Conservation (phyloP, 2,329 filamentous ascomycete species). For the Cladosporium velox region DNA sequence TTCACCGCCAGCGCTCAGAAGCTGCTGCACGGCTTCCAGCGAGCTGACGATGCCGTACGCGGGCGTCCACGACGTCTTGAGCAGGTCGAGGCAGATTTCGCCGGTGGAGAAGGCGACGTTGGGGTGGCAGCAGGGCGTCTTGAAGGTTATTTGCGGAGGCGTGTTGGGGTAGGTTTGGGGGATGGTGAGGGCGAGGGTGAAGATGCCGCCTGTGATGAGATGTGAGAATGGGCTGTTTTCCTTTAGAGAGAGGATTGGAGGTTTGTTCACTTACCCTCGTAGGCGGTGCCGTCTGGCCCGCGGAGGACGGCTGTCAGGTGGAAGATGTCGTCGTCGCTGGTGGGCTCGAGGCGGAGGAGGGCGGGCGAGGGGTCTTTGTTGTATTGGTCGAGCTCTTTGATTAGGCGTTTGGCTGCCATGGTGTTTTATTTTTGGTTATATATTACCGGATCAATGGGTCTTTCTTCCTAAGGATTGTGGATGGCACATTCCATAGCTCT, state of each 20-base stretch:
- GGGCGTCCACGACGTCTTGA: constrained; percentile 77
- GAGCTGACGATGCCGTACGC: constrained; percentile 78
- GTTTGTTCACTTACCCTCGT: constrained; percentile 56
- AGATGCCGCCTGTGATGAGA: constrained; percentile 63
- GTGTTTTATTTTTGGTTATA: not conserved
- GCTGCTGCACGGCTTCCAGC: constrained; percentile 70
- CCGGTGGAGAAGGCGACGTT: constrained; percentile 75
- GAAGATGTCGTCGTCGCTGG: constrained; percentile 59
- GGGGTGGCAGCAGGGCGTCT: constrained; percentile 82
- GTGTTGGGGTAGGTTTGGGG: constrained; percentile 76
- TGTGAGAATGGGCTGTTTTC: not conserved
- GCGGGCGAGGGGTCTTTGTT: constrained; percentile 57
- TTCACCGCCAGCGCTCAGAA: constrained; percentile 64
- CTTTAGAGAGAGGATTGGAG: not conserved
- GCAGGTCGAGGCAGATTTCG: constrained; percentile 90
- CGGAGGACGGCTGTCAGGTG: constrained; percentile 63
- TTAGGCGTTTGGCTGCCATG: constrained; percentile 57
- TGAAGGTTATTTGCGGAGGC: constrained; percentile 77
- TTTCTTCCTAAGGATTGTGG: not conserved
- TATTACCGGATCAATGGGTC: not conserved
- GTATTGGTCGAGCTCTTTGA: constrained; percentile 63
- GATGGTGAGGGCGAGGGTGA: constrained; percentile 77
- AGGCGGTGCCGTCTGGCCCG: constrained; percentile 60
- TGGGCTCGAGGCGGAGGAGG: constrained; percentile 58
- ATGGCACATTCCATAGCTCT: not conserved